These are phyloP conservation scores for Aspergillus sp. DNA, from an alignment of 2,329 filamentous ascomycete genomes.

Conservation along the genomic window DNA sequence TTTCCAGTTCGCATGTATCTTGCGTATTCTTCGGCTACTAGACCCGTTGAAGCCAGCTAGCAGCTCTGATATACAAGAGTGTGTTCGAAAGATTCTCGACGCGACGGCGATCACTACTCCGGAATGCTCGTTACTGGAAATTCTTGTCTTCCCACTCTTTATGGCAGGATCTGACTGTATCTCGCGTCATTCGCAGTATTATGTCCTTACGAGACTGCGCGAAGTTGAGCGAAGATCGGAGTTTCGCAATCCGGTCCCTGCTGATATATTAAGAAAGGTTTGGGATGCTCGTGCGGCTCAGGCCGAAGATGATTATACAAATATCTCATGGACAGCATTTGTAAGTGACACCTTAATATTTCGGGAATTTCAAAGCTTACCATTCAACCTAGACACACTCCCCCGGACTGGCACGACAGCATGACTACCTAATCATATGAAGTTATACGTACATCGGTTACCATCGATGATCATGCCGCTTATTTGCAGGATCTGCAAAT, in stretches of 20 bases:
- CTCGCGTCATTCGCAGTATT: slow-evolving; percentile 32
- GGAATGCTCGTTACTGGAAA: slow-evolving; percentile 28
- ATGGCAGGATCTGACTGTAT: slow-evolving; percentile 33
- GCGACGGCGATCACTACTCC: slow-evolving; percentile 27
- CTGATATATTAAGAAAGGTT: slow-evolving; percentile 27
- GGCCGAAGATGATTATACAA: slow-evolving; percentile 21
- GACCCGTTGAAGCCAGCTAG: slow-evolving; percentile 24
- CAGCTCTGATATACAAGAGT: slow-evolving; percentile 27
- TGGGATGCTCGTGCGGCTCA: slow-evolving; percentile 30
- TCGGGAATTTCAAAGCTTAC: not conserved
- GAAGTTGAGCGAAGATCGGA: slow-evolving; percentile 31
- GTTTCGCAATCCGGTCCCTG: slow-evolving; percentile 26
- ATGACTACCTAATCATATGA: slow-evolving; percentile 36
- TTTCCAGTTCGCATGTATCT: slow-evolving; percentile 31
- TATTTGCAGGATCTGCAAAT: too few relatives aligned
- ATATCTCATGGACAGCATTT: slow-evolving; percentile 32
- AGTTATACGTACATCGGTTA: not conserved
- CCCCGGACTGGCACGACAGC: slow-evolving; percentile 24
- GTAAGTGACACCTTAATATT: slow-evolving; percentile 20
- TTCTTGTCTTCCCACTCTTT: slow-evolving; percentile 33
- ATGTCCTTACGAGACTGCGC: slow-evolving; percentile 29
- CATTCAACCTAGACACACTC: slow-evolving; percentile 23
- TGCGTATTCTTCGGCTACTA: slow-evolving; percentile 31
- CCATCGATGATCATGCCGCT: not conserved
- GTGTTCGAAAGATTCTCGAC: slow-evolving; percentile 30